These are phyloP conservation scores for Verticillium alfalfae DNA, from an alignment of 2,329 filamentous ascomycete species.

Conservation along the genomic window DNA sequence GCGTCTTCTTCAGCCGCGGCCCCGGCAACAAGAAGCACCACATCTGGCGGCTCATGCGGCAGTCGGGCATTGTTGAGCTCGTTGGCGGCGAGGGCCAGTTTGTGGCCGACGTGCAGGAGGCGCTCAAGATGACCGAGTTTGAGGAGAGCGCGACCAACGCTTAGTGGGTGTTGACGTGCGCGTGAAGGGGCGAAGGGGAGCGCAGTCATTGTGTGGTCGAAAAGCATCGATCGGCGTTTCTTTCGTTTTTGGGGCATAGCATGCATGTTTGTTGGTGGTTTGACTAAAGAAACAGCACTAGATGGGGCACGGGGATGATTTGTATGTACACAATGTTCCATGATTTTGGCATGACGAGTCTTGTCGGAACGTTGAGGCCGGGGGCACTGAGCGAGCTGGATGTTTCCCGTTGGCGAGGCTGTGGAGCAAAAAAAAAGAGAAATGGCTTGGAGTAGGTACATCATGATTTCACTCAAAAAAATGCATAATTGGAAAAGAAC, in stretches of 20 bases:
- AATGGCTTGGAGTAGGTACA: no score
- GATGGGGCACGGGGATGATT: neutral
- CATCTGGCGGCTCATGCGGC: conserved; percentile 68
- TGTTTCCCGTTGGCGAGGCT: no score
- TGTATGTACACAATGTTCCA: neutral
- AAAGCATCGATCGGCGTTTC: neutral
- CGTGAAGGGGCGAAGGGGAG: neutral
- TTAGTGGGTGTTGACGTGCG: neutral
- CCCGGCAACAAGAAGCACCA: conserved; percentile 39
- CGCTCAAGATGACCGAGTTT: conserved; percentile 72
- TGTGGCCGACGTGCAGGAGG: conserved; percentile 77
- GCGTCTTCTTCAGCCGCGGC: conserved; percentile 66
- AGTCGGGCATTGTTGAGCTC: conserved; percentile 78
- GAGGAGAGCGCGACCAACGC: conserved; percentile 43
- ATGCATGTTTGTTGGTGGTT: neutral
- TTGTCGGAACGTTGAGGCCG: no score
- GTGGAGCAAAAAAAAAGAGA: no score
- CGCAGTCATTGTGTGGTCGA: neutral
- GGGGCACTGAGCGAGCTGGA: no score
- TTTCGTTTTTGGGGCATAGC: neutral
- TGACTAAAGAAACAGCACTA: neutral
- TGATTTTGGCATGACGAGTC: neutral
- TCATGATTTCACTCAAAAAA: no score
- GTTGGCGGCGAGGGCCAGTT: conserved; percentile 76
- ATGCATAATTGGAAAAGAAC: neutral